A percentile compares a stretch with the other conserved stretches of the same genome.
These are phyloP conservation scores for Phytophthora cactorum DNA, from an alignment of 352 stramenopile species.

Conservation along the genomic window DNA sequence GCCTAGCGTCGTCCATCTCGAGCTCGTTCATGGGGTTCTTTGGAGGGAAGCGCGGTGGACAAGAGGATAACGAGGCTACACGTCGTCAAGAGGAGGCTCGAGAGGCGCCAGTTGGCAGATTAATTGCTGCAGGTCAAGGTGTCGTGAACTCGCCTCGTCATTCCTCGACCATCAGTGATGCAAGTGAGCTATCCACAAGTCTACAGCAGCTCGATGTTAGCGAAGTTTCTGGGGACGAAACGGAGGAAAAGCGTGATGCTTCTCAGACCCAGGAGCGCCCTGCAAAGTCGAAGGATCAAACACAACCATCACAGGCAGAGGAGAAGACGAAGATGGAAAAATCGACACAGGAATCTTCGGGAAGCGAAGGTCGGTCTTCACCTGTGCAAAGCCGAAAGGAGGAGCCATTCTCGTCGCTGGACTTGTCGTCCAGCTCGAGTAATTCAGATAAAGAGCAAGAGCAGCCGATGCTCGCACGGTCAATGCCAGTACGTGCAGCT, in stretches of 20 bases:
- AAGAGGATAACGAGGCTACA: slow-evolving; percentile 33
- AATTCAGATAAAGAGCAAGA: slow-evolving; percentile 30
- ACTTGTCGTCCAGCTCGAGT: slow-evolving; percentile 20
- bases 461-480: slow-evolving; percentile 35
- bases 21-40: slow-evolving; percentile 83
- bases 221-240: slow-evolving; percentile 36
- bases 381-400: slow-evolving; percentile 6
- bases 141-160: slow-evolving; percentile 39
- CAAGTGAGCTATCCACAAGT: slow-evolving; percentile 37
- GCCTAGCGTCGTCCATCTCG: slow-evolving; percentile 76
- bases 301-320: not conserved
- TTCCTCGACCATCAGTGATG: slow-evolving; percentile 39
- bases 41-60: slow-evolving; percentile 33
- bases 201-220: slow-evolving; percentile 32
- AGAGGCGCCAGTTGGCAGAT: slow-evolving; percentile 57
- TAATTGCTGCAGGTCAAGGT: slow-evolving; percentile 70
- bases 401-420: slow-evolving; percentile 11
- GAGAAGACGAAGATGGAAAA: slow-evolving; percentile 13
- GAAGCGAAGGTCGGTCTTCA: not conserved
- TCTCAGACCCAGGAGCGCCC: slow-evolving; percentile 10
- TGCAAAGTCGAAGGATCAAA: slow-evolving; percentile 1
- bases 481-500: slow-evolving; percentile 41
- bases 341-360: not conserved
- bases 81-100: slow-evolving; percentile 39
- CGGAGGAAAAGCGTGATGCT: slow-evolving; percentile 34